phyloP scores from a whole-genome alignment of 176 grass and related monocot genomes.

The Oryza brachyantha region DNA sequence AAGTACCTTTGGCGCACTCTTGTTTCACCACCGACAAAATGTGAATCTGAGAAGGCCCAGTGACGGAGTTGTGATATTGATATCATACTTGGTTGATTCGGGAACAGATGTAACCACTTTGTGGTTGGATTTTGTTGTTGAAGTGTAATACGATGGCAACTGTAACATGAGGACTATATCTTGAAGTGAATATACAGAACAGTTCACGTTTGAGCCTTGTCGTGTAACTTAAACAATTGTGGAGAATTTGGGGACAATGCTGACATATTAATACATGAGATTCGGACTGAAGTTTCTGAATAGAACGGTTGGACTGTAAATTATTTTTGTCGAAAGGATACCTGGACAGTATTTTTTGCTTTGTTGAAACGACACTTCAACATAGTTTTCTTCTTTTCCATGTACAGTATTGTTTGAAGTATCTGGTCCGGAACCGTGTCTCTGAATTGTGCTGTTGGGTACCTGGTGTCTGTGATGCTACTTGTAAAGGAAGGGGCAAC shows the following conservation, averaged over 20 bases:
- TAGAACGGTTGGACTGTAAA: neutral
- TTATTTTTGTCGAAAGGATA: neutral
- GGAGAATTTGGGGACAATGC: neutral
- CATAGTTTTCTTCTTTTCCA: neutral
- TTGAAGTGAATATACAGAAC: constrained; percentile 7
- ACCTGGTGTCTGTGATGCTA: neutral
- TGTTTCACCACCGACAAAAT: constrained; percentile 39
- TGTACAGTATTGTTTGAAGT: neutral
- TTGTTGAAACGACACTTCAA: neutral
- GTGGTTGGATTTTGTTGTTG: neutral
- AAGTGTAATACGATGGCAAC: neutral
- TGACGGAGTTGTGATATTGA: constrained; percentile 25
- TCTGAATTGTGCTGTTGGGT: neutral
- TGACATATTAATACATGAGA: neutral
- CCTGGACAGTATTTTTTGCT: neutral
- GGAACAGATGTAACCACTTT: neutral
- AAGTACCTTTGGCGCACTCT: constrained; percentile 84
- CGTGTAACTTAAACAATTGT: neutral
- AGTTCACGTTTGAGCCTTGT: constrained; percentile 21
- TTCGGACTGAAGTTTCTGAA: neutral
- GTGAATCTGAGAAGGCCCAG: constrained; percentile 41
- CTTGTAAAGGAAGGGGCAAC: neutral
- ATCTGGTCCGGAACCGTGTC: neutral
- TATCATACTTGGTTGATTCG: neutral
- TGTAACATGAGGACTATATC: constrained; percentile 10